These are phyloP conservation scores for Monosporascus sp. DNA, from an alignment of 2,329 filamentous ascomycete genomes.

Conservation along the genomic window DNA sequence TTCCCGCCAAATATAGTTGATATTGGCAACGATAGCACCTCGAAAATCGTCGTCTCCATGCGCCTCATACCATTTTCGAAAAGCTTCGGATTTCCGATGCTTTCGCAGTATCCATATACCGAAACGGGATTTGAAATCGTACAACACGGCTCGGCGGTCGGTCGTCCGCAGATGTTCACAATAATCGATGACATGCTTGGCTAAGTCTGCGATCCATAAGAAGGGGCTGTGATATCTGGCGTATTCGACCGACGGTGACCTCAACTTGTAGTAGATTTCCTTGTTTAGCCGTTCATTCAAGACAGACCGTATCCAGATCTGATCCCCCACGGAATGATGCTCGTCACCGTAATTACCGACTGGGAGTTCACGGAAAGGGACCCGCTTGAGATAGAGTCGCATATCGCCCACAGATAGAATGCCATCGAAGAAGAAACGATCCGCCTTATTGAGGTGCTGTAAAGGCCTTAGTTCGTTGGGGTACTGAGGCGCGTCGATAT, in stretches of 20 bases:
- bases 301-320: slow-evolving; percentile 60
- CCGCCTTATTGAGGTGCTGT: slow-evolving; percentile 39
- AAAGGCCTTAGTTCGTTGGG: slow-evolving; percentile 49
- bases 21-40: slow-evolving; percentile 51
- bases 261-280: slow-evolving; percentile 60
- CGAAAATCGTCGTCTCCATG: slow-evolving; percentile 56
- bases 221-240: slow-evolving; percentile 56
- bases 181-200: slow-evolving; percentile 69
- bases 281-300: slow-evolving; percentile 29
- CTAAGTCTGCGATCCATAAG: slow-evolving; percentile 64
- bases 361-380: slow-evolving; percentile 54
- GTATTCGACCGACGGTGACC: slow-evolving; percentile 54
- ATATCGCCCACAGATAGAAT: slow-evolving; percentile 40
- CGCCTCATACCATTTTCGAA: slow-evolving; percentile 50
- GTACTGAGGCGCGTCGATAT: slow-evolving; percentile 33
- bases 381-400: slow-evolving; percentile 45
- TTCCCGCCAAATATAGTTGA: slow-evolving; percentile 62
- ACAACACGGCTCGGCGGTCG: slow-evolving; percentile 38
- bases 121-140: slow-evolving; percentile 55
- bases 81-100: slow-evolving; percentile 36
- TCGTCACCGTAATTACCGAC: slow-evolving; percentile 59
- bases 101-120: slow-evolving; percentile 44
- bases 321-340: slow-evolving; percentile 39
- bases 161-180: slow-evolving; percentile 33
- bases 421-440: slow-evolving; percentile 53